Conservation (phyloP, 495 filamentous ascomycete genomes). For the Neurospora hispaniola region DNA sequence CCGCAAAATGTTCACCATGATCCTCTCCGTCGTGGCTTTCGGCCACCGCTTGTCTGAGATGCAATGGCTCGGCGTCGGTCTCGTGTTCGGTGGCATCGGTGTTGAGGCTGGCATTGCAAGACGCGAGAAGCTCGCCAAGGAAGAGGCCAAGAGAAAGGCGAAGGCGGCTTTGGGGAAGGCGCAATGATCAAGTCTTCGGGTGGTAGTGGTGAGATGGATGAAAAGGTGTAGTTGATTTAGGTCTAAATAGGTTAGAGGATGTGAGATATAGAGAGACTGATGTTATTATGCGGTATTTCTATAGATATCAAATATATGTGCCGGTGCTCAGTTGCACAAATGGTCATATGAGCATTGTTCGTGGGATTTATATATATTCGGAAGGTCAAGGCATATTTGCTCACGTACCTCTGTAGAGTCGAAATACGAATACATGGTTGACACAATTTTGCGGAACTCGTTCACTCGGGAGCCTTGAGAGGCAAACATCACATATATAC, state of each 20-base stretch:
- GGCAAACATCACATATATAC: neutral
- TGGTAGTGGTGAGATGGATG: no score
- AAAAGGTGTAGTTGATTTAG: neutral
- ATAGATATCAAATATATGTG: neutral
- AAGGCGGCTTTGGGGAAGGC: conserved; percentile 28
- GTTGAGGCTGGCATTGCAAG: conserved; percentile 76
- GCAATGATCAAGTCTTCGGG: conserved; percentile 5
- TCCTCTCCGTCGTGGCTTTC: conserved; percentile 88
- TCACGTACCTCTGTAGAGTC: neutral
- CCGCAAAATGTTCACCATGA: conserved; percentile 98
- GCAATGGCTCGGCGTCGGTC: conserved; percentile 80
- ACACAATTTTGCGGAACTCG: neutral
- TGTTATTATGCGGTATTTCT: neutral
- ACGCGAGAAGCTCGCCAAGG: conserved; percentile 76
- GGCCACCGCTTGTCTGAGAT: conserved; percentile 74
- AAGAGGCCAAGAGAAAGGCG: conserved; percentile 49
- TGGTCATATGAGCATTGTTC: neutral
- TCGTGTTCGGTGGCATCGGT: conserved; percentile 93
- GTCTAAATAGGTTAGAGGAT: neutral
- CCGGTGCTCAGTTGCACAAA: neutral
- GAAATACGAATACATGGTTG: neutral
- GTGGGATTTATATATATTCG: neutral
- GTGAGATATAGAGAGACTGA: neutral
- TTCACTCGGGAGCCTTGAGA: neutral
- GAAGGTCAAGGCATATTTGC: neutral